Evolutionary conservation across 306 rosid species (phyloP).

Genomic region (Quillaja saponaria): DNA sequence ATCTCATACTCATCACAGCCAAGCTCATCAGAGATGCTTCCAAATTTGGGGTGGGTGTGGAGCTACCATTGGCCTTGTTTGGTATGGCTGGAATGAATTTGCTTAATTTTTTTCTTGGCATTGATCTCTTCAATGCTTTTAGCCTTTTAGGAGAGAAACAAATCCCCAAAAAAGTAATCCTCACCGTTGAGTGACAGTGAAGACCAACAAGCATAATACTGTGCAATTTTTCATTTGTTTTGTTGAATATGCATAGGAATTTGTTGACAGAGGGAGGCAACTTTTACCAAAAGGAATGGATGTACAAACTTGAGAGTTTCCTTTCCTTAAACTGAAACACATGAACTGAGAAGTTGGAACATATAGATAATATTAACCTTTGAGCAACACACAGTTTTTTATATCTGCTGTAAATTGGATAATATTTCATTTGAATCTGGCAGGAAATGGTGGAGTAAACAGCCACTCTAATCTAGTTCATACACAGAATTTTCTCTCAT

Average conservation of each 20-base stretch:
- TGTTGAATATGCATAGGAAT: conserved; percentile 14
- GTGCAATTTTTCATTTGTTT: conserved; percentile 12
- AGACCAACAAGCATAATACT: conserved; percentile 6
- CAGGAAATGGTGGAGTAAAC: too few relatives aligned
- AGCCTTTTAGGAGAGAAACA: conserved; percentile 70
- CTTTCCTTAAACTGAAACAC: not conserved
- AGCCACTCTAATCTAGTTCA: too few relatives aligned
- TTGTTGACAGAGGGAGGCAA: not conserved
- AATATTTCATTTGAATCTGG: not conserved
- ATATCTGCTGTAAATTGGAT: not conserved
- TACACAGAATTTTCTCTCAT: not conserved
- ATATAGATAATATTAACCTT: not conserved
- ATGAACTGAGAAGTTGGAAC: not conserved
- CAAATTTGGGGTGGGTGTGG: conserved; percentile 74
- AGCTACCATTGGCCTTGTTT: conserved; percentile 78
- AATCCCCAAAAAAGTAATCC: conserved; percentile 28
- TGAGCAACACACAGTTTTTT: not conserved
- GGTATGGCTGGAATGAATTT: conserved; percentile 94
- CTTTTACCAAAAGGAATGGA: conserved; percentile 1
- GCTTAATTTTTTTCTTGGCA: conserved; percentile 74
- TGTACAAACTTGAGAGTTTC: not conserved
- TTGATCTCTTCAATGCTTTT: conserved; percentile 79
- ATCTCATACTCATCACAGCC: conserved; percentile 74
- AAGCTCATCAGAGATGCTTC: conserved; percentile 77
- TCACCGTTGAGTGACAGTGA: conserved; percentile 50